Evolutionary conservation across 139 green algal genomes (phyloP).

Genomic region (Zygnema circumcarinatum): DNA sequence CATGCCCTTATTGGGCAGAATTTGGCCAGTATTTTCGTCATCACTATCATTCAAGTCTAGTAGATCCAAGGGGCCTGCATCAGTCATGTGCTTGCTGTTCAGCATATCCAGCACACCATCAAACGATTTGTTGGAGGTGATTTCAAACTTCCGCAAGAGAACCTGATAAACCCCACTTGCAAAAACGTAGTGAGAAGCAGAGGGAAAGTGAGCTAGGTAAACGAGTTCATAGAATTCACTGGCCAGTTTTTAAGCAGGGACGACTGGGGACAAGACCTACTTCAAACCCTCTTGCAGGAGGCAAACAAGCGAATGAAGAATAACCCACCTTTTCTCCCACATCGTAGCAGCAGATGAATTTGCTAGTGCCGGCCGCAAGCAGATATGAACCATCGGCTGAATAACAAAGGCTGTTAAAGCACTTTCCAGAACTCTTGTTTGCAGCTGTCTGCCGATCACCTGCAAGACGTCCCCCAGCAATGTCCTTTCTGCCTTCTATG

Average conservation of each 20-base stretch:
- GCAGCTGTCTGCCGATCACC: constrained; percentile 69
- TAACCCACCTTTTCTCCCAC: constrained; percentile 78
- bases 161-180: constrained; percentile 65
- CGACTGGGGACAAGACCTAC: no score
- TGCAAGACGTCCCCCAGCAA: constrained; percentile 77
- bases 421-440: constrained; percentile 42
- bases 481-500: constrained; percentile 83
- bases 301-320: not conserved
- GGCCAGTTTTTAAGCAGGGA: no score
- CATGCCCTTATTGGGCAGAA: constrained; percentile 8
- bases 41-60: constrained; percentile 76
- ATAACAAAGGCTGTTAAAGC: constrained; percentile 89
- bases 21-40: constrained; percentile 41
- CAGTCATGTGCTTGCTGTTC: constrained; percentile 89
- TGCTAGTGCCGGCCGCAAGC: constrained; percentile 77
- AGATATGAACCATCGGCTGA: constrained; percentile 87
- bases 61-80: constrained; percentile 86
- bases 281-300: no score
- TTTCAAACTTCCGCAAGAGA: constrained; percentile 86
- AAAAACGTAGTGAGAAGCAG: not conserved
- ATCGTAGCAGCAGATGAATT: constrained; percentile 96
- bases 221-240: not conserved
- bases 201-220: not conserved
- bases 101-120: constrained; percentile 93
- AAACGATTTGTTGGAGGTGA: constrained; percentile 80